Evolutionary conservation across 192 early-diverging fungal species (phyloP).

Genomic region (Dimargaris verticillata): DNA sequence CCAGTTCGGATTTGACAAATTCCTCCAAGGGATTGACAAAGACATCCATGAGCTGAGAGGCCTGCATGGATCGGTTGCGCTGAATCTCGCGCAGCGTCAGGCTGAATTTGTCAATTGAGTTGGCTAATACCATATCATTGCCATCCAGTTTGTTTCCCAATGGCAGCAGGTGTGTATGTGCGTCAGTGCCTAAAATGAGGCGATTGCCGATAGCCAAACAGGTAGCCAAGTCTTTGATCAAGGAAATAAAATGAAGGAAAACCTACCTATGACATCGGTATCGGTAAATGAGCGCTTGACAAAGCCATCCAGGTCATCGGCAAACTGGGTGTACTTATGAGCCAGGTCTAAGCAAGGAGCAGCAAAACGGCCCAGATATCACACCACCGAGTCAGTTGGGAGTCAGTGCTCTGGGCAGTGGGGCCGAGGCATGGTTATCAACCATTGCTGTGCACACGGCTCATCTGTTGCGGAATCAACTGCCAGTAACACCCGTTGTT

Average conservation of each 20-base stretch:
- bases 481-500: neutral
- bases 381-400: neutral
- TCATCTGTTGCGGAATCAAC: conserved; percentile 12
- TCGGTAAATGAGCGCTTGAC: neutral
- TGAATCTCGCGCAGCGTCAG: conserved; percentile 19
- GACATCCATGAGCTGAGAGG: conserved; percentile 45
- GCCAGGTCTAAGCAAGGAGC: conserved; percentile 1
- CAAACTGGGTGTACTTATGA: neutral
- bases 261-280: neutral
- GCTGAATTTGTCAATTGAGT: conserved; percentile 3
- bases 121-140: neutral
- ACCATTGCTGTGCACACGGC: conserved; percentile 13
- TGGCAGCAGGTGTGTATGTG: neutral
- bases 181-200: neutral
- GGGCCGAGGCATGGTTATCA: neutral
- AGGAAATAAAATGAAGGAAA: neutral
- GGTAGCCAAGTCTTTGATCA: conserved; percentile 12
- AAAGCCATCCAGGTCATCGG: neutral
- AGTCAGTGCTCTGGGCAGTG: neutral
- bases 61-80: conserved; percentile 23
- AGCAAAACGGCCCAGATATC: neutral
- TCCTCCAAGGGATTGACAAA: conserved; percentile 51
- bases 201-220: conserved; percentile 12
- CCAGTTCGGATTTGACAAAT: conserved; percentile 35
- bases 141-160: too few species aligned